These are phyloP conservation scores for Aspergillus ruber DNA, from an alignment of 2,329 filamentous ascomycete genomes.

Conservation along the genomic window DNA sequence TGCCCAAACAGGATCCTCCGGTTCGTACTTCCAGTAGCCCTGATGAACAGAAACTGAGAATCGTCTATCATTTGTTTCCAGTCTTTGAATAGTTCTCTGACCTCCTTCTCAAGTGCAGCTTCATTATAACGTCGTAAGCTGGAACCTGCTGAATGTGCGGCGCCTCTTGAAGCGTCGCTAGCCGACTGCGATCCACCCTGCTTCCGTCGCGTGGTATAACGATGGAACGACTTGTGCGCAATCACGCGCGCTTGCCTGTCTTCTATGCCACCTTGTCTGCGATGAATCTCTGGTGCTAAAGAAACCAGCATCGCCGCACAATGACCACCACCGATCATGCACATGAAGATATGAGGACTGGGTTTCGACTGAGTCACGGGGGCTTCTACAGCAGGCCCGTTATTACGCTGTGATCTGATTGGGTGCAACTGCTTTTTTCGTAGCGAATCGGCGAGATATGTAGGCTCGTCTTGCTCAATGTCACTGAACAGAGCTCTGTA, in stretches of 20 bases:
- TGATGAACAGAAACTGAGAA: conserved; percentile 77
- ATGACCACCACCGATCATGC: conserved; percentile 97
- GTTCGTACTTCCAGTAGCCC: conserved; percentile 82
- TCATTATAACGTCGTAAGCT: conserved; percentile 90
- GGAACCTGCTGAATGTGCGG: conserved; percentile 88
- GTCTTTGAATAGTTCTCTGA: conserved; percentile 69
- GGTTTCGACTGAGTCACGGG: conserved; percentile 53
- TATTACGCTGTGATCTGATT: conserved; percentile 37
- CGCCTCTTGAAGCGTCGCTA: conserved; percentile 88
- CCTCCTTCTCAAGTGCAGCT: conserved; percentile 79
- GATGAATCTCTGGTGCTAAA: conserved; percentile 70
- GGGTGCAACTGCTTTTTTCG: conserved; percentile 71
- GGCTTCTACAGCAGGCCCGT: conserved; percentile 31
- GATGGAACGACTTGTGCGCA: conserved; percentile 95
- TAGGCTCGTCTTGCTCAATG: conserved; percentile 60
- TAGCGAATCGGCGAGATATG: conserved; percentile 61
- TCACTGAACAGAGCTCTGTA: conserved; percentile 76
- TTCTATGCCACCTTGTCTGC: conserved; percentile 62
- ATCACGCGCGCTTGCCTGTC: conserved; percentile 82
- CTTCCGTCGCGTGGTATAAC: conserved; percentile 92
- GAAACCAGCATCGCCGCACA: conserved; percentile 96
- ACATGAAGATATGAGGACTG: conserved; percentile 85
- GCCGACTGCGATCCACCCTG: conserved; percentile 93
- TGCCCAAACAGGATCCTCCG: conserved; percentile 81
- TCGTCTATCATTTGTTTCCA: conserved; percentile 84